Base-by-base conservation (phyloP, 371 early-diverging fungal species). In the Thermomucor indicae-seudaticae region DNA sequence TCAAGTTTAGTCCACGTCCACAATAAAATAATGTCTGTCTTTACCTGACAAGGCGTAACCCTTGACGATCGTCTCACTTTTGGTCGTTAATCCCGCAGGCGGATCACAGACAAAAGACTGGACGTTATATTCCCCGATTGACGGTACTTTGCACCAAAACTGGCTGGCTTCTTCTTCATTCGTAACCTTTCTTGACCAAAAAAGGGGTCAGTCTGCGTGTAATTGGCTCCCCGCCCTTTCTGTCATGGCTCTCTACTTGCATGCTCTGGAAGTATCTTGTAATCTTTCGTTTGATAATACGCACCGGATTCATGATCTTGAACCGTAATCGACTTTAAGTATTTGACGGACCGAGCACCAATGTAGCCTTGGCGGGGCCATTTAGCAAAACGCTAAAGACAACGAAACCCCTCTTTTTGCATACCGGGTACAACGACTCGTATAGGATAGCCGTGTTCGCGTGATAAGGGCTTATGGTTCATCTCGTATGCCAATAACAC, bases 331-430 rank as follows among this genome's bases (percentile, higher is more conserved):
- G 72, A 64, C 47, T 77, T 75, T 10, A 92, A 65, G 76, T 83
- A 93, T 51, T 93, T 93, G 49, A 93, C 93, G 42, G 81, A 82
- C 11, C 95, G 81, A 0, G 90, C 95, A 6, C 92, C 95, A 46
- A 93, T 92, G 53, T 85, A 84, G 1, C 77, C 94, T 46, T 20
- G 22, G 14, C 17, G 41, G 12, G 11, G 25, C 43, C n/a, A n/a
- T n/a, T n/a, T n/a, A n/a, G n/a, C n/a, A n/a, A n/a, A n/a, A n/a
- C n/a, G n/a, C n/a, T n/a, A 19, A 20, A 20, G 22, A 29, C 23
- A 0, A 12, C 17, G 11, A 22, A 12, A 8, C n/a, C 6, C 3
- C 27, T 19, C 11, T 43, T 24, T 7, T 40, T 30, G 8, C 29
- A 31, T 46, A 30, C 47, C 51, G 19, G 93, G 93, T 1, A 93